A percentile compares a stretch with the other conserved stretches of the same genome.
Evolutionary conservation across 1,284 basidiomycete genomes (phyloP).

Genomic region (Xanthoconium separans): DNA sequence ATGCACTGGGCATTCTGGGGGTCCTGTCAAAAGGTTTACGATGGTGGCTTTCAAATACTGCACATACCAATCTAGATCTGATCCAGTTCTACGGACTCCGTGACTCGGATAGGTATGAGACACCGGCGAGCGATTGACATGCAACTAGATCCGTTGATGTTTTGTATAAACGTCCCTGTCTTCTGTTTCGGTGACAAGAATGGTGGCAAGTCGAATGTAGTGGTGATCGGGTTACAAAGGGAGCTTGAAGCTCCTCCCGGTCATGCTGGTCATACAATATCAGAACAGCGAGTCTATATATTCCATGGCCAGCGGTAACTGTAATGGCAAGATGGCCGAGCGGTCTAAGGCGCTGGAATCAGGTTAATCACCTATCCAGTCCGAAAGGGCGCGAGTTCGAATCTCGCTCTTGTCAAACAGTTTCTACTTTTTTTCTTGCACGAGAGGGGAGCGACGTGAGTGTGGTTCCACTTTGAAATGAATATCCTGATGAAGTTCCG

Average conservation of each 20-base stretch:
- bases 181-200: background rate
- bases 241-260: no score
- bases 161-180: background rate
- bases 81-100: background rate
- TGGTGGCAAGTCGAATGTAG: background rate
- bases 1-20: background rate
- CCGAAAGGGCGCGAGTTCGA: constrained; percentile 38
- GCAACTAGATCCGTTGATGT: background rate
- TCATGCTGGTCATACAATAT: no score
- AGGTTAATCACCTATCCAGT: constrained; percentile 29
- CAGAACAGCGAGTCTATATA: background rate
- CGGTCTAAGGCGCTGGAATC: constrained; percentile 59
- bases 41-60: background rate
- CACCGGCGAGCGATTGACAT: no score
- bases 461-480: no score
- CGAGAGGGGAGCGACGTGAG: no score
- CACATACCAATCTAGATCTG: background rate
- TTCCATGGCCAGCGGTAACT: no score
- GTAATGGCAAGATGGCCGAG: constrained; percentile 53
- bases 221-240: no score
- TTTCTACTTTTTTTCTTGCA: constrained; percentile 6
- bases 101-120: background rate
- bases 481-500: no score
- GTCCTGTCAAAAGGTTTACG: background rate
- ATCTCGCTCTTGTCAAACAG: constrained; percentile 35